Conservation (phyloP, 305 asterid genomes). For the Euphrasia arctica region DNA sequence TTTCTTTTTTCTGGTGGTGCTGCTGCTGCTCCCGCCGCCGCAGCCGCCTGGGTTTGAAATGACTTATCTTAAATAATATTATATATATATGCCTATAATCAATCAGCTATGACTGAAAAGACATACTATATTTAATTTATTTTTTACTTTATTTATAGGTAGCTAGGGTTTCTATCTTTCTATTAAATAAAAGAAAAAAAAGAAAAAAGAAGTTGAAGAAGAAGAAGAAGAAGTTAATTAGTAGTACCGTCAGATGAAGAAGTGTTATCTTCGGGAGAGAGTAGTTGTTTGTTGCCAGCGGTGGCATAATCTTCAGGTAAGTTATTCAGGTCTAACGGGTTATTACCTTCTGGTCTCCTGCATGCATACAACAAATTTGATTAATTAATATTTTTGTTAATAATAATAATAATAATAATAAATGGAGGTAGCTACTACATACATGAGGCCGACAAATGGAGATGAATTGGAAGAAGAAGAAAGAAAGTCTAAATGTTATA, state of each 20-base stretch:
- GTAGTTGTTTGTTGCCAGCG: slow-evolving; percentile 38
- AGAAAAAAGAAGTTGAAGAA: no score
- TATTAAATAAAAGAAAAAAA: neutral
- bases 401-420: neutral
- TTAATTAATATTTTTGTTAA: no score
- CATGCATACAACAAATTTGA: neutral
- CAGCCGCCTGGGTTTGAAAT: neutral
- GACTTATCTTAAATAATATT: no score
- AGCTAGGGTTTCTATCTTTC: slow-evolving; percentile 37
- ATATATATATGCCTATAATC: no score
- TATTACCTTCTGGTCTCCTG: slow-evolving; percentile 84
- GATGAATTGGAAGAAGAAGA: slow-evolving; percentile 41
- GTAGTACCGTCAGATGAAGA: slow-evolving; percentile 71
- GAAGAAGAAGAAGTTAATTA: neutral
- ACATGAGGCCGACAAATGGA: slow-evolving; percentile 52
- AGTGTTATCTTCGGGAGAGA: slow-evolving; percentile 37
- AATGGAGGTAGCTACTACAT: slow-evolving; percentile 27
- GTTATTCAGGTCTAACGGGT: slow-evolving; percentile 88
- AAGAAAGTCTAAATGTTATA: neutral
- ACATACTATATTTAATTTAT: slow-evolving; percentile 20
- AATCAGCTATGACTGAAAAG: slow-evolving; percentile 12
- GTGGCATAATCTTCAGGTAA: slow-evolving; percentile 70
- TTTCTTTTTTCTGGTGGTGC: slow-evolving; percentile 56
- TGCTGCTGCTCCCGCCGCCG: slow-evolving; percentile 22
- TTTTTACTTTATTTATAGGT: slow-evolving; percentile 28